phyloP scores from a whole-genome alignment of 2,329 filamentous ascomycete genomes.

The Fusarium sambucinum region DNA sequence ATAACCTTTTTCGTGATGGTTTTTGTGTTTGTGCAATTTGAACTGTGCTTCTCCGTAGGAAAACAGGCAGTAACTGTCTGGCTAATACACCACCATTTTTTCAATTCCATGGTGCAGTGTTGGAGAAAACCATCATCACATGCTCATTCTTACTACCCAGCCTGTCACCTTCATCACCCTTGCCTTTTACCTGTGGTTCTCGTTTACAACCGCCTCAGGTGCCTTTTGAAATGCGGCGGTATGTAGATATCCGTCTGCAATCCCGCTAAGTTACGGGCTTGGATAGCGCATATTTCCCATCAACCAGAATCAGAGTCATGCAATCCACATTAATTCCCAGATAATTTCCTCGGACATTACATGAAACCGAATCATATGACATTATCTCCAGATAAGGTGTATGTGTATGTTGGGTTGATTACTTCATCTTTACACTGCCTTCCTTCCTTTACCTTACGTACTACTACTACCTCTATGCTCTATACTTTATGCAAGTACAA shows the following conservation, averaged over 20 bases:
- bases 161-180: conserved; percentile 2
- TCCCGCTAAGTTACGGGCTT: conserved; percentile 15
- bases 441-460: not conserved
- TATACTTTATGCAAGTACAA: conserved; percentile 30
- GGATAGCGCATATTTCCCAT: conserved; percentile 19
- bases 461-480: too few species aligned
- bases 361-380: not conserved
- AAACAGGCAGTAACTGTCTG: conserved; percentile 6
- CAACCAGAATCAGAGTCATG: conserved; percentile 8
- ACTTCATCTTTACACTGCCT: not conserved
- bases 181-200: conserved; percentile 10
- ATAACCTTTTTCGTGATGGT: conserved; percentile 13
- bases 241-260: conserved; percentile 40
- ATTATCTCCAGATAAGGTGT: conserved; percentile 8
- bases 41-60: conserved; percentile 20
- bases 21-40: not conserved
- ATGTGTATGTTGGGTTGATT: conserved; percentile 2
- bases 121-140: conserved; percentile 22
- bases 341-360: not conserved
- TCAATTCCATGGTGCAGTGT: not conserved
- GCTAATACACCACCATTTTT: conserved; percentile 35
- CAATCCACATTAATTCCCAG: conserved; percentile 3
- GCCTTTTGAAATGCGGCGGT: conserved; percentile 28
- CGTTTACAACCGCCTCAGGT: conserved; percentile 13
- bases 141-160: conserved; percentile 14